Base-by-base conservation (phyloP, 2,329 filamentous ascomycete genomes). In the Podosphaera fusca region DNA sequence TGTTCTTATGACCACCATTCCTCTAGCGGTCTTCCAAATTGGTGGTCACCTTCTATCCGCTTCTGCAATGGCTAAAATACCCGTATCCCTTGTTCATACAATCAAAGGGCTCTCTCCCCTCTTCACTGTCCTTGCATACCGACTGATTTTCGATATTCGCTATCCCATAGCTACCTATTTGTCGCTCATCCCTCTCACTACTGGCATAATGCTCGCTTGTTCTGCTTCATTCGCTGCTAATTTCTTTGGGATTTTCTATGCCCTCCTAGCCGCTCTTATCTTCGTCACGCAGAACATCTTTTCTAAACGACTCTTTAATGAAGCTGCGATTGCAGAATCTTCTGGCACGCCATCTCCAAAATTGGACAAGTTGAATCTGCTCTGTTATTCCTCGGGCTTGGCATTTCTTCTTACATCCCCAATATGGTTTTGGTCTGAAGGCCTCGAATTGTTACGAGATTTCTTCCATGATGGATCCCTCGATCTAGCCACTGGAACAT, bases 241-340 rank as follows among this genome's bases (percentile, higher is more conserved):
- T 66, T 78, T 95, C 60, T 77, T 92, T 55, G 92, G 92, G n/a
- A 84, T 98, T 21, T 65, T 90, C 9, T 90, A 89, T 65, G 89
- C 92, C 2, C 82, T 98, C 42, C 73, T 87, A 38, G 89, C 87
- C n/a, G 87, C 92, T 6, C 74, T 96, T 57, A 84, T 96, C 61
- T 98, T 98, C 67, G 92, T 98, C 40, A 92, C 88, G 0, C 92
- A 98, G 67, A 98, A 98, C 67, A 98, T 98, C 58, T 94, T 95
- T 62, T 96, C 90, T 29, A 98, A 98, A 71, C 87, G 87, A 62
- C 80, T 98, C 8, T 98, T 98, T 74, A 98, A 95, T 69, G 89
- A 95, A 67, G 87, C 87, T 5, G 84, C 87, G 5, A 82, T 82
- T 58, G 85, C 87, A 1, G 90, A 95, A 70, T 80, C 82, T 6